Base-by-base conservation (phyloP, 2,329 filamentous ascomycete species). In the Cadophora sp. region DNA sequence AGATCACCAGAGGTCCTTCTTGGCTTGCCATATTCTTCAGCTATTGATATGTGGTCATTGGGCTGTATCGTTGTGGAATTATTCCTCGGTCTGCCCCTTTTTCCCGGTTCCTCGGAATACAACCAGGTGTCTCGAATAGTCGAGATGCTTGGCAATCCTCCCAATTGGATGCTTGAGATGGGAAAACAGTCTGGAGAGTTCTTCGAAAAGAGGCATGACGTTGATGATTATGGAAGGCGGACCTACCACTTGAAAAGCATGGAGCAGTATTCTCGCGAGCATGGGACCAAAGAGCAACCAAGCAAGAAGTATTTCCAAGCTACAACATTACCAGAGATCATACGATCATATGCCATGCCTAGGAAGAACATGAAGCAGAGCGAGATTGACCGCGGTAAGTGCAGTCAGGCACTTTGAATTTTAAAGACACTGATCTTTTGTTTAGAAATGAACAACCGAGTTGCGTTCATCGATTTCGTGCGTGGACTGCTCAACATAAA, bases 301-400 rank as follows among this genome's bases (percentile, higher is more conserved):
- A 99, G 96, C 87, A 99, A 99, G 85, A 98, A 98, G 81, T 99
- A 99, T 80, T 99, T 99, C 82, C 92, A 95, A 75, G 94, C 94
- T 43, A 97, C 89, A 50, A 97, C 94, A 1, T 83, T 99, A 64
- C 95, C 95, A 4, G 96, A 99, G 73, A 99, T 99, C 72, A 98
- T 99, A 82, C 93, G 97, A 79, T 94, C 92, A 66, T 99, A 99
- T 78, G 92, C 96, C 6, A 97, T 99, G 95, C 96, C 96, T 59
- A 87, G 96, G 76, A 99, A 99, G 83, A 97, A 97, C 77, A 99
- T 99, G 96, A 99, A 99, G 83, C 94, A 92, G 79, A 92, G 89
- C 74, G 96, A 99, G 81, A 91, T 99, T 72, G 96, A 99, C 76
- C 85, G 96, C 92, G 96, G 96, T 97, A 84, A 77, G 86, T 78